Evolutionary conservation across 2,329 filamentous ascomycete species (phyloP), one percentile per base, ranked within the genome.

Genomic region (Aureobasidium musti): DNA sequence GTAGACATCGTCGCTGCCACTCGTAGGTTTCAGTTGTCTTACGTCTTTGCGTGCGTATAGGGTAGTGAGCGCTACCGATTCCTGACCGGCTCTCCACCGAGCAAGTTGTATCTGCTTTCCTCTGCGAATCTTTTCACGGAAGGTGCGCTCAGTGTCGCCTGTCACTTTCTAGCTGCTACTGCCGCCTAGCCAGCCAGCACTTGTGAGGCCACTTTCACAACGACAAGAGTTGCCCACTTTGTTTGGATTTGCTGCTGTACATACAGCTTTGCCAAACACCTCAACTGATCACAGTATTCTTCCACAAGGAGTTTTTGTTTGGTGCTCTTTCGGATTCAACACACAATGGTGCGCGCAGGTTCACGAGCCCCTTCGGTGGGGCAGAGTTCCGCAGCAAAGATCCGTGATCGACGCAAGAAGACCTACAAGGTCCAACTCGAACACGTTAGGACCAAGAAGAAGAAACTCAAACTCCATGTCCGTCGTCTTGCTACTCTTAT

Each of bases 361-460:
- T 67, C 65, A 41, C 56, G 65, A 47, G 65, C 65, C 10, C 56
- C 65, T 26, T 67, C 65, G 6, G 56, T 59, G 35, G 65, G 65
- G 2, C 65, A 59, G 21, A 67, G 49, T 26, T n/a, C 37, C 8
- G 65, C 63, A 6, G 33, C 41, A 13, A 67, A 68, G 17, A 73
- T 75, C 13, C 52, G 72, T 39, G 75, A 74, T 66, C 69, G 71
- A 21, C 69, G 75, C 54, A 80, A 81, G 68, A 81, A 82, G 68
- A 76, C 77, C 1, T 83, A 87, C 75, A 87, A 86, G 73, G 82
- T 87, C 59, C 80, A 88, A 33, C 77, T 87, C 66, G 84, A 87
- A 73, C 81, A 79, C 19, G 78, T 87, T 53, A 82, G 84, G 3
- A 83, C 84, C 69, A 83, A 85, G 73, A 87, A 87, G 76, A 86